Conservation (phyloP, 768 basidiomycete genomes). For the Suillus brevipes region DNA sequence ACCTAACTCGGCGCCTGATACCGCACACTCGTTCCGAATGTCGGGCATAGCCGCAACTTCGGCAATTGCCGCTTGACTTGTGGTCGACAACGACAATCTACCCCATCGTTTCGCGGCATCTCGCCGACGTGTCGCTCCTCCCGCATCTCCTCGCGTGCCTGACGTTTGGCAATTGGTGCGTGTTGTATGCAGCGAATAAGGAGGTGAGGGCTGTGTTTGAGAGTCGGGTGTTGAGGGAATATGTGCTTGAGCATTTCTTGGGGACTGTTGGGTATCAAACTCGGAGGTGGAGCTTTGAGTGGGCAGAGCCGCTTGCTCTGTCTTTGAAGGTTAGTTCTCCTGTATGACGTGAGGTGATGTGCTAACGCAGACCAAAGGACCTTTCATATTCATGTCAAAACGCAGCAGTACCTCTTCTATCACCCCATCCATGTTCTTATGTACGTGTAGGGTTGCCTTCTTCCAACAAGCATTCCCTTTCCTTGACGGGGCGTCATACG, state of each 20-base stretch:
- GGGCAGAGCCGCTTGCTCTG: conserved; percentile 61
- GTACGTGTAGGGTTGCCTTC: conserved; percentile 28
- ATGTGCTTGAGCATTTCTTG: conserved; percentile 67
- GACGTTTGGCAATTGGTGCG: conserved; percentile 73
- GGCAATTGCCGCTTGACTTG: too few relatives aligned
- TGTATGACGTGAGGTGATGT: background rate
- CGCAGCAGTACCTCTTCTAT: background rate
- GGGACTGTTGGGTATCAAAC: conserved; percentile 71
- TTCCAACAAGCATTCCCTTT: conserved; percentile 36
- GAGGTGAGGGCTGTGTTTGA: conserved; percentile 53
- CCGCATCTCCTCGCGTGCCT: conserved; percentile 55
- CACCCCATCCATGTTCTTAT: conserved; percentile 3
- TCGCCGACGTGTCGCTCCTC: conserved; percentile 55
- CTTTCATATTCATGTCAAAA: too few relatives aligned
- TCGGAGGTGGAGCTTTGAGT: conserved; percentile 57
- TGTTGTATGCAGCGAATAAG: conserved; percentile 56
- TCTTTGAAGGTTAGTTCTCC: conserved; percentile 54
- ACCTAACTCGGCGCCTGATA: too few relatives aligned
- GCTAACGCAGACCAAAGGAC: conserved; percentile 49
- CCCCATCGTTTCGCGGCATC: conserved; percentile 56
- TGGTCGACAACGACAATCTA: conserved; percentile 40
- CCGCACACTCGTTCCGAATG: too few relatives aligned
- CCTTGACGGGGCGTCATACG: conserved; percentile 33
- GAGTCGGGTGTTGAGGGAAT: conserved; percentile 54
- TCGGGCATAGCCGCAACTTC: too few relatives aligned